Evolutionary conservation across 495 filamentous ascomycete species (phyloP).

Genomic region (Penicillium dipodomyicola): DNA sequence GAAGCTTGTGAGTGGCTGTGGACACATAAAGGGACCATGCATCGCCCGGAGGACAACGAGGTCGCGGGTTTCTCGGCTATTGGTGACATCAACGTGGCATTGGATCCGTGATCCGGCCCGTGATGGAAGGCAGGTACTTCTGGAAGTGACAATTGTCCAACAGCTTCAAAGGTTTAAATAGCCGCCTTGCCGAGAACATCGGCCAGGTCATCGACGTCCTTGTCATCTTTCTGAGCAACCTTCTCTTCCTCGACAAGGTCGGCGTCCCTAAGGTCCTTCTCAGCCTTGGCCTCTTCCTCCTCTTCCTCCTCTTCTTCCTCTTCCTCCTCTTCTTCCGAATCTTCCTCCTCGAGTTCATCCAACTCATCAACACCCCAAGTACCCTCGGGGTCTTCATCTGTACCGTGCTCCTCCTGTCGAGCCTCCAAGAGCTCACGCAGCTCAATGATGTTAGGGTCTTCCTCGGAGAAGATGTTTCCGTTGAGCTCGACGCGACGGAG

Average conservation of each 20-base stretch:
- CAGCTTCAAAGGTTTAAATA: slow-evolving; percentile 21
- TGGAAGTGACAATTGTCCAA: slow-evolving; percentile 7
- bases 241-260: slow-evolving; percentile 73
- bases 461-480: slow-evolving; percentile 90
- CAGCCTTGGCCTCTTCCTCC: slow-evolving; percentile 57
- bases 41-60: not conserved
- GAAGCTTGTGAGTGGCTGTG: not conserved
- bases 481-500: slow-evolving; percentile 87
- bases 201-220: slow-evolving; percentile 77
- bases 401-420: slow-evolving; percentile 57
- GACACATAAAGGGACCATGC: not conserved
- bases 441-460: slow-evolving; percentile 61
- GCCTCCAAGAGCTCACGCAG: slow-evolving; percentile 51
- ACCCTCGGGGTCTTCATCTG: slow-evolving; percentile 52
- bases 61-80: not conserved
- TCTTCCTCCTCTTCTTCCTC: slow-evolving; percentile 68
- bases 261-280: slow-evolving; percentile 61
- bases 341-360: slow-evolving; percentile 75
- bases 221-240: slow-evolving; percentile 68
- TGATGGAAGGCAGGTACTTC: not conserved
- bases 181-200: slow-evolving; percentile 67
- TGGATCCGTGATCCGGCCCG: slow-evolving; percentile 3
- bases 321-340: slow-evolving; percentile 64
- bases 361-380: slow-evolving; percentile 83
- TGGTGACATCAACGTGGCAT: not conserved